These are phyloP conservation scores for Scheffersomyces amazonensis DNA, from an alignment of 805 yeast species.

Conservation along the genomic window DNA sequence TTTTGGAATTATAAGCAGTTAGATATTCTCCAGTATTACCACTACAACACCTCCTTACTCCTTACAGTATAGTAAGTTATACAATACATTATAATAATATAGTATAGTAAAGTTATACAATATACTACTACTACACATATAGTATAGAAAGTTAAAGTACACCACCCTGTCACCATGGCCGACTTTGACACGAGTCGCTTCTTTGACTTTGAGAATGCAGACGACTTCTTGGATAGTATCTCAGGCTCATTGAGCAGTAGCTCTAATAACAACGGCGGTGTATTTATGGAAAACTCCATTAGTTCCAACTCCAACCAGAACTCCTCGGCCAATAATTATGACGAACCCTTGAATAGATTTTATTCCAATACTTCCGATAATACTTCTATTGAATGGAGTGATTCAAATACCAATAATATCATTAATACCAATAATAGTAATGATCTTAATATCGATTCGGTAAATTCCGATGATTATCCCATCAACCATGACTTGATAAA, in stretches of 20 bases:
- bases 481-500: slow-evolving; percentile 3
- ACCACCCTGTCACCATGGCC: no score
- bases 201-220: slow-evolving; percentile 27
- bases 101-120: no score
- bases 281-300: no score
- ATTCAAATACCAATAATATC: not conserved
- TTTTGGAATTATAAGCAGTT: no score
- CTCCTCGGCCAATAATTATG: slow-evolving; percentile 6
- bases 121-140: no score
- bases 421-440: not conserved
- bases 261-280: slow-evolving; percentile 2
- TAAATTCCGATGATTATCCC: no score
- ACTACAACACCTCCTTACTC: no score
- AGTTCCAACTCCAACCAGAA: not conserved
- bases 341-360: slow-evolving; percentile 7
- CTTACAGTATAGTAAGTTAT: no score
- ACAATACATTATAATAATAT: no score
- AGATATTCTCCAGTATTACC: no score
- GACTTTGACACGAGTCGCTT: slow-evolving; percentile 1
- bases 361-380: slow-evolving; percentile 1
- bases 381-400: slow-evolving; percentile 1
- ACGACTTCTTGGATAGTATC: slow-evolving; percentile 24
- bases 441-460: not conserved
- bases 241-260: slow-evolving; percentile 19
- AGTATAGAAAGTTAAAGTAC: no score